These are phyloP conservation scores for Aspergillus pseudoterreus DNA, from an alignment of 2,329 filamentous ascomycete species.

Conservation along the genomic window DNA sequence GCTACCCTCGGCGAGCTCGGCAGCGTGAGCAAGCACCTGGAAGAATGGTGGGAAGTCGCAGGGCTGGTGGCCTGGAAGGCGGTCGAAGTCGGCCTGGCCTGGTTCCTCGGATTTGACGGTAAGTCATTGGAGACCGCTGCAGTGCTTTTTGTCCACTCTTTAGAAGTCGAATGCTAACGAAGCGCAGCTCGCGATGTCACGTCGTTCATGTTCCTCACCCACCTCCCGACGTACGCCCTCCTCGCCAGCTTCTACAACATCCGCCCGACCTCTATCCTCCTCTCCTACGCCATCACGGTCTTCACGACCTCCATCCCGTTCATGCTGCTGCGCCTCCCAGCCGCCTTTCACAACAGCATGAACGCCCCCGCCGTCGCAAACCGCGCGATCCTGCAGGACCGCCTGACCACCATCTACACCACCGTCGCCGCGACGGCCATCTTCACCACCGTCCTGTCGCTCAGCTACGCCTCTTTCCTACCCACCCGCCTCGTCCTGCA, in stretches of 20 bases:
- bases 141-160: background rate
- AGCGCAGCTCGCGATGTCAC: constrained; percentile 60
- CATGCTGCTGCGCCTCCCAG: constrained; percentile 65
- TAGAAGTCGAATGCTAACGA: background rate
- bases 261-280: constrained; percentile 56
- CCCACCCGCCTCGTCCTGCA: constrained; percentile 69
- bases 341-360: constrained; percentile 59
- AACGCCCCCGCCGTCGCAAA: constrained; percentile 52
- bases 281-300: constrained; percentile 65
- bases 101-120: constrained; percentile 69
- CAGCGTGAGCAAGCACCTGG: constrained; percentile 60
- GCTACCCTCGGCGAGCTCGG: constrained; percentile 64
- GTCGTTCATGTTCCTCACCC: constrained; percentile 64
- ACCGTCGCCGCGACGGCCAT: constrained; percentile 66
- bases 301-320: constrained; percentile 70
- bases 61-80: constrained; percentile 55
- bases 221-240: constrained; percentile 73
- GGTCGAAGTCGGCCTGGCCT: constrained; percentile 66
- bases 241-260: constrained; percentile 74
- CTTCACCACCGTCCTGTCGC: constrained; percentile 69
- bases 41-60: constrained; percentile 60
- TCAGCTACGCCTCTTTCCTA: constrained; percentile 66
- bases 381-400: constrained; percentile 62
- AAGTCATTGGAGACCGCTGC: constrained; percentile 8
- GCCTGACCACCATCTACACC: constrained; percentile 60